Evolutionary conservation across 768 basidiomycete genomes (phyloP).

Genomic region (Lactifluus volemus): DNA sequence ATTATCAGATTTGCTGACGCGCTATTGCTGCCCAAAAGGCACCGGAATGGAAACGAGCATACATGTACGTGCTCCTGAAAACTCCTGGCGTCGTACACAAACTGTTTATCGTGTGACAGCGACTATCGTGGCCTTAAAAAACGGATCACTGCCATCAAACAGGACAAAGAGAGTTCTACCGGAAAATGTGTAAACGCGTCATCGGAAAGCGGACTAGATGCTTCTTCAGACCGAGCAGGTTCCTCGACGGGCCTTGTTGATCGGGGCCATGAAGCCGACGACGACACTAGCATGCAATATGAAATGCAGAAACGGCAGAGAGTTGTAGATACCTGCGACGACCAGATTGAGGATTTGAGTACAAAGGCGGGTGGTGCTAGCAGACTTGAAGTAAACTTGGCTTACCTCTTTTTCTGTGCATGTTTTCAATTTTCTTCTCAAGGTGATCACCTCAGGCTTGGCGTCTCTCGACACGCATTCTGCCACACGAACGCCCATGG

Average conservation of each 20-base stretch:
- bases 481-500: too few species aligned
- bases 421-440: not conserved
- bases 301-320: not conserved
- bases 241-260: not conserved
- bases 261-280: not conserved
- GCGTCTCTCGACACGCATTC: not conserved
- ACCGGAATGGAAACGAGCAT: constrained; percentile 21
- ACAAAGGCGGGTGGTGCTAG: not conserved
- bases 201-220: not conserved
- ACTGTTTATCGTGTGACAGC: constrained; percentile 8
- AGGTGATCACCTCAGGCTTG: not conserved
- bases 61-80: constrained; percentile 11
- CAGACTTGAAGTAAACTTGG: not conserved
- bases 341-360: not conserved
- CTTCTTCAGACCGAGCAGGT: not conserved
- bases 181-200: not conserved
- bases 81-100: not conserved
- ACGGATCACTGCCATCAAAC: constrained; percentile 10
- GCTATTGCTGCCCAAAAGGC: not conserved
- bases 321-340: not conserved
- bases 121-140: constrained; percentile 20
- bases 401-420: not conserved
- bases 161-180: not conserved
- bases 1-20: not conserved
- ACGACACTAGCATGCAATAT: not conserved